Base-by-base conservation (phyloP, 441 rosid genomes). In the Aquilaria agallochum region DNA sequence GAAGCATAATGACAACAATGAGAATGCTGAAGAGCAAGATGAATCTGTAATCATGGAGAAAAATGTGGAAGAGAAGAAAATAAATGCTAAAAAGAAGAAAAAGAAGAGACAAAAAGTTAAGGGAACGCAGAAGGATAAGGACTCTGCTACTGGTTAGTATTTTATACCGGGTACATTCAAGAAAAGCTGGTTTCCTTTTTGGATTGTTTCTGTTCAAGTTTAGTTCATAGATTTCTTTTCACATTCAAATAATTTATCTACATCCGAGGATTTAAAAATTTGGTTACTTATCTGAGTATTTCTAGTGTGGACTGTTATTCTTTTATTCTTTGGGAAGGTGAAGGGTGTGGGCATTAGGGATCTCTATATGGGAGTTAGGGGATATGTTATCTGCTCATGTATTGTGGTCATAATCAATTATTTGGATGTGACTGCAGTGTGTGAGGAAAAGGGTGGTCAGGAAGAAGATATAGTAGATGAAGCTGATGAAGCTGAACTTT, bases 91-190 rank as follows among this genome's bases (percentile, higher is more conserved):
- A 49, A 73, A 64, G 49, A 69, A 61, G 55, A 78, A 64, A 58
- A 73, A 77, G 72, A 73, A 64, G 60, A 82, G 70, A 69, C 75
- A 66, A 60, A 75, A 72, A 65, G 78, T 70, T 57, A 75, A 76
- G 66, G 72, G 65, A 66, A 20, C 67, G 14, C 67, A 71, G 60
- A 65, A 54, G 53, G 68, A 58, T 7, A 73, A 80, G 33, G 81
- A 81, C 12, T 31, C 68, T 55, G 59, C 61, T n/a, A 62, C 72
- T 56, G 95, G 97, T 94, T 67, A 63, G 93, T 77, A 50, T 48
- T 65, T 61, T 54, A 9, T 53, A 20, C 53, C 12, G 7, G 42
- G 7, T 36, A 36, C 42, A 36, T 36, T 36, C 42, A 36, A 36
- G 1, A 36, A 36, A 36, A 36, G 42, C 42, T 36, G 42, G 42